Base-by-base conservation (phyloP, 2,329 filamentous ascomycete genomes). In the Neophaeococcomyces aloes region DNA sequence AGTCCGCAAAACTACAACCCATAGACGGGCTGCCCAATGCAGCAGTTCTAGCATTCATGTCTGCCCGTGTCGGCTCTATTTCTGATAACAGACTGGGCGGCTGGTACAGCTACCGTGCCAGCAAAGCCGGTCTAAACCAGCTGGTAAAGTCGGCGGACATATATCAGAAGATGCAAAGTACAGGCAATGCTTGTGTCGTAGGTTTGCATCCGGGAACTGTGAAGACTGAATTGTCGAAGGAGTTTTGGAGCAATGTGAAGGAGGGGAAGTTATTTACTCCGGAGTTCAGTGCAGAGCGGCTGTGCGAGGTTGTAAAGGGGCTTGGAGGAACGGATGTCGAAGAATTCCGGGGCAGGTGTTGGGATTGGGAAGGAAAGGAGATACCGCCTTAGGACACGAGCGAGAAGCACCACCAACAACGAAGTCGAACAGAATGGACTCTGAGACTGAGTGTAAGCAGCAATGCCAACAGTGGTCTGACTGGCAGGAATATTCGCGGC, bases 121-220 rank as follows among this genome's bases (percentile, higher is more conserved):
- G 76, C 42, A 93, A 91, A 62, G 76, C 83, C 0, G 83, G 72
- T 2, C 77, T 89, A 3, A 86, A 80, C 51, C 80, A 80, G 56
- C 46, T 86, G 10, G 76, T 76, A 6, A 83, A 79, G 63, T 81
- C 75, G 5, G 78, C 86, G 48, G 85, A 91, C 59, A 70, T 82
- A 21, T 74, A 79, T 56, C 63, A 91, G 25, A 62, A 62, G 29
- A 66, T 71, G 3, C 68, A 71, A 32, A 71, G 73, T 46, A 77
- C 71, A 0, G 72, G 74, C 1, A 77, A 75, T 40, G 83, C 81
- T 0, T 68, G 86, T 51, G 77, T 78, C 1, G 65, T 93, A 8
- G 74, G 73, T 7, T 71, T 91, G 56, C 86, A 91, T 62, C 86
- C 86, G 1, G 85, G 86, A 2, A 91, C 85, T 1, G 84, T 91